Evolutionary conservation across 83 land plant genomes (phyloP), one percentile per base, ranked within the genome.

Genomic region (Picea mariana): DNA sequence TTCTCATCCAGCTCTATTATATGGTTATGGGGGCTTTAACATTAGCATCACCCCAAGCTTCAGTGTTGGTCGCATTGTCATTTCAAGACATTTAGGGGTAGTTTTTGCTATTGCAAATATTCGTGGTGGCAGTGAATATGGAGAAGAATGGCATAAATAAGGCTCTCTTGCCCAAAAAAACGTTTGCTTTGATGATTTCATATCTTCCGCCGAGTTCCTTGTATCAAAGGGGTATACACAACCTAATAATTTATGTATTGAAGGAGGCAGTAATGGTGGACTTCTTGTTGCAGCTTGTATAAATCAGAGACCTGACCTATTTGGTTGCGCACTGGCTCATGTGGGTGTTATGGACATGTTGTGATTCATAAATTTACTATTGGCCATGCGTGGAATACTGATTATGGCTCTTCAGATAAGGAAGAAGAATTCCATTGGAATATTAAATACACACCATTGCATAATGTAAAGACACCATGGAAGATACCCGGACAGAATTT

Each of bases 271-370:
- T 85, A 98, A 98, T 88, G 99, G 99, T 44, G 99, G 99, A 40
- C 93, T 98, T 82, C 96, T 98, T 16, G 89, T 98, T 60, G 99
- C 95, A 8, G 97, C 99, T 75, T 98, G 99, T 85, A 87, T 93
- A 98, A 98, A n/a, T 85, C 91, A 98, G 99, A 89, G 99, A 80
- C 99, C 99, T 82, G 99, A 98, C 78, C 95, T 96, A 31, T 96
- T 91, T 86, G 99, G 97, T 5, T 98, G 99, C 88, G 99, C 96
- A 68, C 85, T 98, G 81, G 99, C 99, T 66, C 99, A 94, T 88
- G 99, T 94, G 81, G 99, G 99, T 77, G 97, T 98, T 0, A 96
- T 98, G 99, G 99, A 98, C 86, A 96, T 98, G 99, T 87, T 98
- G 13, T 88, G 96, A 96, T 96, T 71, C 99, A 98, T 87, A 98